Evolutionary conservation across 2,329 filamentous ascomycete species (phyloP).

Genomic region (Thelonectria blattea): DNA sequence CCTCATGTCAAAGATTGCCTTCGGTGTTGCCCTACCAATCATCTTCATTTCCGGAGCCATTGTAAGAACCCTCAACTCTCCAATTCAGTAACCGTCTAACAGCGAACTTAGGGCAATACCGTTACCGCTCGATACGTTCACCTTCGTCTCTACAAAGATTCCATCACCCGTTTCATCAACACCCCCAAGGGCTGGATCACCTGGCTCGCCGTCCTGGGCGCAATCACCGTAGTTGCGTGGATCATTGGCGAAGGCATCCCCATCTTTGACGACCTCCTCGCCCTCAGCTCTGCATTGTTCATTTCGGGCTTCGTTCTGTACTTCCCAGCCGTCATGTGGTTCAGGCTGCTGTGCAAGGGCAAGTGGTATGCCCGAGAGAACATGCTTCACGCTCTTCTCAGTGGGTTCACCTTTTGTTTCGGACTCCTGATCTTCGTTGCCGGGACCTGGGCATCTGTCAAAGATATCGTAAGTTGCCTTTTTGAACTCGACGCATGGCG

Average conservation of each 20-base stretch:
- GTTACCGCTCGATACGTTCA: constrained; percentile 46
- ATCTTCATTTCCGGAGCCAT: constrained; percentile 73
- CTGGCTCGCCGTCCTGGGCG: constrained; percentile 64
- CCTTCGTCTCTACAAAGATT: constrained; percentile 34
- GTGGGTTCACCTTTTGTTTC: constrained; percentile 5
- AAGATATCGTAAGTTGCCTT: constrained; percentile 18
- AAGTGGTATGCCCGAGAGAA: constrained; percentile 21
- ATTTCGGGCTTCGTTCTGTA: constrained; percentile 49
- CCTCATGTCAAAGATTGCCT: constrained; percentile 65
- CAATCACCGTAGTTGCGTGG: constrained; percentile 51
- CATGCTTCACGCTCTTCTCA: constrained; percentile 9
- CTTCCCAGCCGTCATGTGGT: constrained; percentile 47
- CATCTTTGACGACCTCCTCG: constrained; percentile 71
- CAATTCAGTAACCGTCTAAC: background rate
- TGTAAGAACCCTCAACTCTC: background rate
- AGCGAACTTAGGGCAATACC: constrained; percentile 46
- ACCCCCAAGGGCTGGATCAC: constrained; percentile 42
- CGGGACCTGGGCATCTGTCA: constrained; percentile 21
- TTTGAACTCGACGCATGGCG: background rate
- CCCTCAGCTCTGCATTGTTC: constrained; percentile 54
- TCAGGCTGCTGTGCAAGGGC: constrained; percentile 41
- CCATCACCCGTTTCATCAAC: constrained; percentile 29
- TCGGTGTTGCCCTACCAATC: constrained; percentile 68
- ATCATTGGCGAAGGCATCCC: constrained; percentile 71
- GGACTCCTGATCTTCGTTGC: constrained; percentile 21